Percentiles rank a stretch among this genome's conserved stretches.
phyloP scores from a whole-genome alignment of 2,329 filamentous ascomycete genomes.

The Fusarium staphyleae region DNA sequence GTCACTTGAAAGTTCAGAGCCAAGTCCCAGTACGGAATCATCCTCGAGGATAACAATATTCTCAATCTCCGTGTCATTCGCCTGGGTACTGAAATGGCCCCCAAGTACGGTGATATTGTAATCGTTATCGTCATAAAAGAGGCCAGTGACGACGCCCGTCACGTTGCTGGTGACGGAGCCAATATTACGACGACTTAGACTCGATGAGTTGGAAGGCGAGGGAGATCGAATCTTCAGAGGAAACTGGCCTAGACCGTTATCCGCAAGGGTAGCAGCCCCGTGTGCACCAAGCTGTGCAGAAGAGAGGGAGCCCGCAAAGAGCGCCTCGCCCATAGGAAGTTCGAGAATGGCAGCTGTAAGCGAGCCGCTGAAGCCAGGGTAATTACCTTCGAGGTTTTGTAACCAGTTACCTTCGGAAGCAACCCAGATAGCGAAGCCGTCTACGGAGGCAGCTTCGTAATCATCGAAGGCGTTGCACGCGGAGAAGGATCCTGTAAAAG shows the following conservation, averaged over 20 bases:
- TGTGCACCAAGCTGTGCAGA: conserved; percentile 77
- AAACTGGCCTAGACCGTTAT: conserved; percentile 60
- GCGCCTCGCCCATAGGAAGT: conserved; percentile 65
- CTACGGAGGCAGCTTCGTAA: conserved; percentile 66
- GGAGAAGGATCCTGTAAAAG: conserved; percentile 81
- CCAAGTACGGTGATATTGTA: conserved; percentile 87
- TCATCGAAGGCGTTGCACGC: conserved; percentile 72
- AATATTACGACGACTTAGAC: conserved; percentile 56
- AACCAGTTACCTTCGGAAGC: conserved; percentile 87
- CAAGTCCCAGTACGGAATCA: conserved; percentile 75
- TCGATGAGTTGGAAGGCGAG: conserved; percentile 44
- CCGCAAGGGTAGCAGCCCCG: conserved; percentile 72
- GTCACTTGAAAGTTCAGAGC: conserved; percentile 68
- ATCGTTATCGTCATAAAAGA: conserved; percentile 74
- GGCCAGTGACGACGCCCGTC: conserved; percentile 76
- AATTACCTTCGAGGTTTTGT: conserved; percentile 72
- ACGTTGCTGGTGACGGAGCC: conserved; percentile 51
- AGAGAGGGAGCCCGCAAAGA: conserved; percentile 85
- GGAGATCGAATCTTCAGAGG: conserved; percentile 61
- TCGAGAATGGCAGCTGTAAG: conserved; percentile 74
- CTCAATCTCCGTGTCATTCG: conserved; percentile 73
- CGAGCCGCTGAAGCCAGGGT: conserved; percentile 73
- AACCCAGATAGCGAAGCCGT: conserved; percentile 91
- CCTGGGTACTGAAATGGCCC: conserved; percentile 80
- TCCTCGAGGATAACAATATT: conserved; percentile 87